Evolutionary conservation across 1,284 basidiomycete genomes (phyloP), one percentile per base, ranked within the genome.

Genomic region (Neonothopanus nambi): DNA sequence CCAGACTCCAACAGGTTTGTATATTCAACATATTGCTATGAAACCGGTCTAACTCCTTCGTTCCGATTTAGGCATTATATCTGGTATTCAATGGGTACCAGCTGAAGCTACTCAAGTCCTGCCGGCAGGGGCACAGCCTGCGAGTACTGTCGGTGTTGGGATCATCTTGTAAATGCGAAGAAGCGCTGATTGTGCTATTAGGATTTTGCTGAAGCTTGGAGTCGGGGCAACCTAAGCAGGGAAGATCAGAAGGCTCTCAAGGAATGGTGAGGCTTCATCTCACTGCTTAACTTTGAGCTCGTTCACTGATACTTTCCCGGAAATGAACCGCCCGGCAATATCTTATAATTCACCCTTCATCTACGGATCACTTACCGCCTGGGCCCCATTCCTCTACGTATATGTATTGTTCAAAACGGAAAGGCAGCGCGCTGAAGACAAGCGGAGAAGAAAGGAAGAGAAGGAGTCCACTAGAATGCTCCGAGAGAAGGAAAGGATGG

Each of bases 191-290:
- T n/a, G 35, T n/a, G 24, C 15, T 8, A 42, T 2, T 54, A 86
- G 85, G 81, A 86, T 35, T 82, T 85, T 57, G 69, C 77, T 30
- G 76, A 79, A 17, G 77, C 82, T 3, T 84, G 82, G 77, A 73
- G 71, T 57, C 75, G 78, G 51, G 70, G 70, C 7, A 61, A 68
- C 41, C 63, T 74, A 26, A 70, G 64, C 33, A 66, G 67, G 41
- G 71, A 74, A 7, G 76, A 80, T 28, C 73, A 78, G 40, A 74
- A 61, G 53, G 60, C 70, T 20, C 62, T 74, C 37, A 75, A 72
- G 30, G 77, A 81, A 54, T 81, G 82, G 84, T 86, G 65, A 48
- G 70, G 55, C 33, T 41, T 15, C n/a, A 40, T 40, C 20, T 15
- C 24, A 9, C 15, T 35, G 53, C 36, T n/a, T n/a, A 54, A 18